Base-by-base conservation (phyloP, 176 grass and related monocot species). In the Eragrostis nindensis region DNA sequence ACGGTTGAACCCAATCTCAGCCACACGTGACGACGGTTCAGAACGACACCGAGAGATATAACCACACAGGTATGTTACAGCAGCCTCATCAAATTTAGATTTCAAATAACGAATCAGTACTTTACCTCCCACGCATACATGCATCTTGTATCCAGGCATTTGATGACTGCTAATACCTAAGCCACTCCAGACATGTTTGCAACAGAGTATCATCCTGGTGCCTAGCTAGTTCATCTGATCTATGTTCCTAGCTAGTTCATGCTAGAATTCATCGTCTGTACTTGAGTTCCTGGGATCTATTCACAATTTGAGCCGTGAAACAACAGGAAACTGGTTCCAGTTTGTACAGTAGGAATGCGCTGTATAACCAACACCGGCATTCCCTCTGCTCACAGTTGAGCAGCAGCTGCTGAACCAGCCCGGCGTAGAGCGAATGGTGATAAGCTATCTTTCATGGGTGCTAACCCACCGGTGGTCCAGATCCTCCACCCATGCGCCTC, bases 401-500 rank as follows among this genome's bases (percentile, higher is more conserved):
- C 61, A 80, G 3, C 14, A 62, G 41, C 55, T 49, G 19, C 1
- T 14, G 70, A 74, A 60, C 72, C 62, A 74, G 62, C 6, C 22
- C 5, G 26, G 67, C 47, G 3, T 40, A 55, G 47, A 63, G 48
- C 3, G 15, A 66, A 7, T 14, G 18, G 17, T 10, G 6, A 30
- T 16, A 49, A 18, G 50, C 13, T 18, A 36, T 19, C 53, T 48
- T 77, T 57, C 22, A 17, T 7, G 18, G 13, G n/a, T 15, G 21
- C 76, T 85, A 84, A 16, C 26, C 75, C 2, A 53, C 53, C 0
- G 76, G 76, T 6, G 77, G 62, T 39, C 85, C 87, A 39, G 77
- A 55, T 61, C 77, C 71, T 61, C 89, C 81, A 36, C 53, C 82
- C 46, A 83, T 13, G 53, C 90, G 90, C 68, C 87, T 88, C 84